A percentile compares a stretch with the other conserved stretches of the same genome.
phyloP scores from a whole-genome alignment of 2,329 filamentous ascomycete genomes.

The Fusarium ambrosium region DNA sequence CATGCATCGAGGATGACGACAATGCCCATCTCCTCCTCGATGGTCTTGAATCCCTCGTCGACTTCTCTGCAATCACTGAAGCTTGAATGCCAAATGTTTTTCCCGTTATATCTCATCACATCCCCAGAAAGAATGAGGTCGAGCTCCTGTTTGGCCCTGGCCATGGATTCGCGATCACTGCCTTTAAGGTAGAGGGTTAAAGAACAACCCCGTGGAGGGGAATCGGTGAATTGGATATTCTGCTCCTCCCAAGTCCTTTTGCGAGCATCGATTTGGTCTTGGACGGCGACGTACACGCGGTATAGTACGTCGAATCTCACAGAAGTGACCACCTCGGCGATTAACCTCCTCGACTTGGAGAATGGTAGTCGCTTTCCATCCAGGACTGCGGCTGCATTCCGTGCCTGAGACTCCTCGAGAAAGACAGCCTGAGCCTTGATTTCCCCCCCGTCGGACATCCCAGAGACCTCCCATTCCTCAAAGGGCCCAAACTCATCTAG shows the following conservation, averaged over 20 bases:
- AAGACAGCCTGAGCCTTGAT: conserved; percentile 58
- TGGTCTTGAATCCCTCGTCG: neutral
- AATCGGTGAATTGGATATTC: conserved; percentile 16
- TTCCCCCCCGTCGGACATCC: conserved; percentile 48
- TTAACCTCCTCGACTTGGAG: conserved; percentile 50
- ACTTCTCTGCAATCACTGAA: neutral
- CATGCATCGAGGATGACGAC: conserved; percentile 22
- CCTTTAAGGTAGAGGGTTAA: conserved; percentile 27
- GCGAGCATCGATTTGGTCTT: conserved; percentile 46
- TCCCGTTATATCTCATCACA: conserved; percentile 14
- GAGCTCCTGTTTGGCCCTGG: conserved; percentile 6
- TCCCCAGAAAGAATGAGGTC: conserved; percentile 14
- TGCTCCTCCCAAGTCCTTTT: conserved; percentile 49
- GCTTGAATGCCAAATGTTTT: conserved; percentile 3
- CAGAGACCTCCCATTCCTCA: conserved; percentile 51
- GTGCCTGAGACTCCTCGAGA: conserved; percentile 53
- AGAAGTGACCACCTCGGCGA: conserved; percentile 53
- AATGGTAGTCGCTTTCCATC: conserved; percentile 50
- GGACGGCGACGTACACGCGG: conserved; percentile 51
- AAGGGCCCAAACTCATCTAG: conserved; percentile 50
- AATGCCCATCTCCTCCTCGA: conserved; percentile 12
- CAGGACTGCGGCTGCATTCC: conserved; percentile 49
- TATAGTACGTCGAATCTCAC: conserved; percentile 55
- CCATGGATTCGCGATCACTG: conserved; percentile 6
- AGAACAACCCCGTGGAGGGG: conserved; percentile 34